Percentiles rank a stretch among this genome's conserved stretches.
Evolutionary conservation across 495 filamentous ascomycete species (phyloP).

Genomic region (Aspergillus ellipticus): DNA sequence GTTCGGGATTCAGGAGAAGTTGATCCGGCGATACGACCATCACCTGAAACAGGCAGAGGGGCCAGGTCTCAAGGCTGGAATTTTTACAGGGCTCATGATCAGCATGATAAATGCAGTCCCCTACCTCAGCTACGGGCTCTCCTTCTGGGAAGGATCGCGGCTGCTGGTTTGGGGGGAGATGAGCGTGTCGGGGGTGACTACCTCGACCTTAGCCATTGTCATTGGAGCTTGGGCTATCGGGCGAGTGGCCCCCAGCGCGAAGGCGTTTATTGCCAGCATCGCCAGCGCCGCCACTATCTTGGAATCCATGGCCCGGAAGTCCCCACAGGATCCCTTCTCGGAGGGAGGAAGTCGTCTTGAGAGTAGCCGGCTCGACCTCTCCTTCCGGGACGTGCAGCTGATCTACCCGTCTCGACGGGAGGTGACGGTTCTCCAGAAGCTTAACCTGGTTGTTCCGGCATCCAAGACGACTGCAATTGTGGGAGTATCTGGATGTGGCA

Average conservation of each 20-base stretch:
- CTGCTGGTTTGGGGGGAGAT: constrained; percentile 10
- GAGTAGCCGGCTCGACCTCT: too few species aligned
- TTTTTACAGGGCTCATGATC: constrained; percentile 9
- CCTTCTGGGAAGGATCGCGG: constrained; percentile 18
- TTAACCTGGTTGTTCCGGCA: constrained; percentile 34
- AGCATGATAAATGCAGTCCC: constrained; percentile 3
- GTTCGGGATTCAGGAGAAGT: constrained; percentile 8
- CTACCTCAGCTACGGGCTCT: constrained; percentile 14
- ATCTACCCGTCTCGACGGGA: constrained; percentile 47
- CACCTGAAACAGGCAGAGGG: too few species aligned
- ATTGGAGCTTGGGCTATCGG: constrained; percentile 11
- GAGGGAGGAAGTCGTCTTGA: constrained; percentile 16
- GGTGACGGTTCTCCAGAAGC: constrained; percentile 28
- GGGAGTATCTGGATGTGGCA: constrained; percentile 50
- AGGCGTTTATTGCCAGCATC: constrained; percentile 32
- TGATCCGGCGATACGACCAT: background rate
- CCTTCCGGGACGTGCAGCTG: constrained; percentile 33
- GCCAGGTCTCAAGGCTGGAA: constrained; percentile 3
- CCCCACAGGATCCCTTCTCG: constrained; percentile 34
- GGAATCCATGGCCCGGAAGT: constrained; percentile 33
- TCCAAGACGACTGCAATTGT: constrained; percentile 48
- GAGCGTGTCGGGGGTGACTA: constrained; percentile 3
- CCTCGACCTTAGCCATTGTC: constrained; percentile 9
- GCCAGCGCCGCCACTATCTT: constrained; percentile 34
- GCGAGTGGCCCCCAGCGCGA: constrained; percentile 31